These are phyloP conservation scores for Colletotrichum horii DNA, from an alignment of 2,329 filamentous ascomycete genomes.

Conservation along the genomic window DNA sequence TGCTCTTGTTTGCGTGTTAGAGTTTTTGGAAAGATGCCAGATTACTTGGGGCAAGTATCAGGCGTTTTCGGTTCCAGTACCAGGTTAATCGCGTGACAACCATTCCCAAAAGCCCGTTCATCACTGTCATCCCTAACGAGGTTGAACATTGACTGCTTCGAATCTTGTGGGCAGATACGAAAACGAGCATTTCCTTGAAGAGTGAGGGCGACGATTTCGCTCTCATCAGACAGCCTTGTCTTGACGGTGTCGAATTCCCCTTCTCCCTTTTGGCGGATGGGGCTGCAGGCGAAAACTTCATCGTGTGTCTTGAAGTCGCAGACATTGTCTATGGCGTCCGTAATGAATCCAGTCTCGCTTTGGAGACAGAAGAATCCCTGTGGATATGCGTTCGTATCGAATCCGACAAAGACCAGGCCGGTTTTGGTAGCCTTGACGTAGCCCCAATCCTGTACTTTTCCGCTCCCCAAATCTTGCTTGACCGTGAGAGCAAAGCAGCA, in stretches of 20 bases:
- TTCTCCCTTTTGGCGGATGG: no score
- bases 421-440: accelerated
- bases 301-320: neutral
- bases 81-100: no score
- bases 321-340: neutral
- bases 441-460: accelerated
- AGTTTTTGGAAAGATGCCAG: accelerated
- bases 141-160: no score
- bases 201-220: neutral
- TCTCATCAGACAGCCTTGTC: accelerated
- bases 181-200: no score
- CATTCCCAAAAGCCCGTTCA: no score
- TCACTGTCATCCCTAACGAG: no score
- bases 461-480: neutral
- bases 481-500: neutral
- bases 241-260: no score
- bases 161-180: no score
- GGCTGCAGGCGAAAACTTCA: no score
- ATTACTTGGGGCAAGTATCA: neutral
- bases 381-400: neutral
- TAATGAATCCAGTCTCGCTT: no score
- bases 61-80: neutral
- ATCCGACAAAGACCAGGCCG: accelerated
- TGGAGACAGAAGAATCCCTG: neutral
- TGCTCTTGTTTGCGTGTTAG: neutral